Evolutionary conservation across 2,329 filamentous ascomycete genomes (phyloP).

Genomic region (Alternaria angustiovoidea): DNA sequence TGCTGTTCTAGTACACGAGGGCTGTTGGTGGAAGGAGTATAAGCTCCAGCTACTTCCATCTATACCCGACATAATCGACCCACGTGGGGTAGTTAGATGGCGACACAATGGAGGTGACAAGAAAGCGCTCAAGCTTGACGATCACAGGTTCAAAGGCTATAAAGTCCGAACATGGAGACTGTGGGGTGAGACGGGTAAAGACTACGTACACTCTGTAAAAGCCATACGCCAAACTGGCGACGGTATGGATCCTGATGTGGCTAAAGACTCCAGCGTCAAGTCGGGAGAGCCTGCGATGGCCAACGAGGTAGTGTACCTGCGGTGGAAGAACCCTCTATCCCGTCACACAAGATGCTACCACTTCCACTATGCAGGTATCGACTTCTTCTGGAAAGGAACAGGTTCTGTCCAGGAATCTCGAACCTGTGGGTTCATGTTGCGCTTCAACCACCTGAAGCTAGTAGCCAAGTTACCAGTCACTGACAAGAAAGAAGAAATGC

Average conservation of each 20-base stretch:
- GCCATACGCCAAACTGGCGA: conserved; percentile 21
- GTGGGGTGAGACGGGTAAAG: conserved; percentile 44
- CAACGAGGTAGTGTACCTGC: conserved; percentile 36
- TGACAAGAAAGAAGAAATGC: background rate
- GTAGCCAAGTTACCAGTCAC: conserved; percentile 20
- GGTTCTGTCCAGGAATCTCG: conserved; percentile 34
- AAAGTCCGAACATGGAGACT: conserved; percentile 41
- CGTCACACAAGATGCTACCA: conserved; percentile 38
- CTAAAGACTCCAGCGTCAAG: background rate
- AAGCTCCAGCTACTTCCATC: conserved; percentile 40
- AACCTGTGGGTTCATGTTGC: conserved; percentile 30
- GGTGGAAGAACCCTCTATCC: conserved; percentile 39
- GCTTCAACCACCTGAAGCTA: conserved; percentile 45
- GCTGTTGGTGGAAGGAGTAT: conserved; percentile 40
- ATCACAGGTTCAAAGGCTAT: conserved; percentile 36
- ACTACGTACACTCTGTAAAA: conserved; percentile 34
- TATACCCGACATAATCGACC: conserved; percentile 37
- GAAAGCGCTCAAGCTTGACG: conserved; percentile 16
- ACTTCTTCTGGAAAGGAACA: conserved; percentile 50
- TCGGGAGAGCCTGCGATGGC: conserved; percentile 9
- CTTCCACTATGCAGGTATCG: conserved; percentile 36
- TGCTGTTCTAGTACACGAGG: conserved; percentile 35
- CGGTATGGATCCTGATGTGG: conserved; percentile 25
- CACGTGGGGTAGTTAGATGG: conserved; percentile 39
- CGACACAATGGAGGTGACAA: conserved; percentile 26